Conservation (phyloP, 2,329 filamentous ascomycete species). For the Pezicula neosporulosa region DNA sequence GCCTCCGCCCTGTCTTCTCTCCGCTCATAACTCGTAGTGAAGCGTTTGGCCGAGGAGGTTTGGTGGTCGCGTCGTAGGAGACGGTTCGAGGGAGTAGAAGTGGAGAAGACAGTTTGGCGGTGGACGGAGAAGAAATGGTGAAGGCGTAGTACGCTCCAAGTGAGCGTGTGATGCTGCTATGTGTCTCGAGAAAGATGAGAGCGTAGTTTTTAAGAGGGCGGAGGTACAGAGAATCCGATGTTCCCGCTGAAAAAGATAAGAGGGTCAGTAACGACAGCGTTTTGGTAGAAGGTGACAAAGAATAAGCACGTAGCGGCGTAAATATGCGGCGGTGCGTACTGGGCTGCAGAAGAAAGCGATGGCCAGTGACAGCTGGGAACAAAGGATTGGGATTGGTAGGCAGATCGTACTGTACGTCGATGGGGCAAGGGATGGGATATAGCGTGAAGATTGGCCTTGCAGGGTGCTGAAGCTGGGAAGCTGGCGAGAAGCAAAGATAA, state of each 20-base stretch:
- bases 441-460: not conserved
- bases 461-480: no score
- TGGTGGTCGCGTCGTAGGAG: constrained; percentile 83
- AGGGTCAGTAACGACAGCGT: not conserved
- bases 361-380: no score
- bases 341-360: not conserved
- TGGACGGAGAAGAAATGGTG: constrained; percentile 48
- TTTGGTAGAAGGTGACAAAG: not conserved
- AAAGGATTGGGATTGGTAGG: not conserved
- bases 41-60: constrained; percentile 59
- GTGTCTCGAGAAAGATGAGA: not conserved
- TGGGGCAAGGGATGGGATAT: not conserved
- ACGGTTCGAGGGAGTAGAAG: constrained; percentile 84
- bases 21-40: constrained; percentile 49
- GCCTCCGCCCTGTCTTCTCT: constrained; percentile 70
- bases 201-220: not conserved
- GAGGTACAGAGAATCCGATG: not conserved
- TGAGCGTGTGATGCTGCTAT: constrained; percentile 15
- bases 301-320: not conserved
- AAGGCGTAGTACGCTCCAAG: constrained; percentile 23
- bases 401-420: not conserved
- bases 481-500: no score
- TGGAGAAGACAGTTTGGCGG: constrained; percentile 94
- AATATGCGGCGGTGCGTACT: not conserved
- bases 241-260: not conserved